These are phyloP conservation scores for Botrytis paeoniae DNA, from an alignment of 2,329 filamentous ascomycete species.

Conservation along the genomic window DNA sequence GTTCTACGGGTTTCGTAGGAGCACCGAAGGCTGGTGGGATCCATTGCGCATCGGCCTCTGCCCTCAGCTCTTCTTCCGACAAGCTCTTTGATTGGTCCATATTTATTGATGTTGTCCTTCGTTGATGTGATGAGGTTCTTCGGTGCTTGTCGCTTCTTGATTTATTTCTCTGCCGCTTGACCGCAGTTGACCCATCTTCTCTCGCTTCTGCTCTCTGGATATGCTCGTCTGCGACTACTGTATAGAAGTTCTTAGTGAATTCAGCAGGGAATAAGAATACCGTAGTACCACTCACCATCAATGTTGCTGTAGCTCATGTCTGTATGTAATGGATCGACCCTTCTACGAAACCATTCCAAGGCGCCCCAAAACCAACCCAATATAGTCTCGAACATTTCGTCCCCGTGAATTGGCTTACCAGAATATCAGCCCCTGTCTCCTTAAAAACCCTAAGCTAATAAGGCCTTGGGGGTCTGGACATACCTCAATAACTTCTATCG, in stretches of 20 bases:
- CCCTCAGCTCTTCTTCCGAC: constrained; percentile 25
- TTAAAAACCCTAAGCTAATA: neutral
- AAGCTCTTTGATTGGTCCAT: constrained; percentile 21
- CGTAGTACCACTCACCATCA: constrained; percentile 7
- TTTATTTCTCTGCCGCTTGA: constrained; percentile 28
- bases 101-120: neutral
- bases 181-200: constrained; percentile 23
- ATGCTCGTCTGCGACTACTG: constrained; percentile 26
- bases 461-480: neutral
- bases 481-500: constrained; percentile 23
- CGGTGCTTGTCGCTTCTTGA: neutral
- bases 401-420: constrained; percentile 2
- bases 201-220: constrained; percentile 22
- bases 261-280: neutral
- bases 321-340: constrained; percentile 16
- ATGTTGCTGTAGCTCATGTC: constrained; percentile 18
- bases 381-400: constrained; percentile 16
- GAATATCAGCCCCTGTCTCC: neutral
- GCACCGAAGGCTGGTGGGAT: constrained; percentile 25
- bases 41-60: constrained; percentile 27
- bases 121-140: neutral
- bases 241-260: constrained; percentile 10
- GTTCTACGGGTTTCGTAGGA: constrained; percentile 1
- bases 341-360: neutral
- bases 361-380: neutral